These are phyloP conservation scores for Polygonum maritimum DNA, from an alignment of 148 eudicot genomes.

Conservation along the genomic window DNA sequence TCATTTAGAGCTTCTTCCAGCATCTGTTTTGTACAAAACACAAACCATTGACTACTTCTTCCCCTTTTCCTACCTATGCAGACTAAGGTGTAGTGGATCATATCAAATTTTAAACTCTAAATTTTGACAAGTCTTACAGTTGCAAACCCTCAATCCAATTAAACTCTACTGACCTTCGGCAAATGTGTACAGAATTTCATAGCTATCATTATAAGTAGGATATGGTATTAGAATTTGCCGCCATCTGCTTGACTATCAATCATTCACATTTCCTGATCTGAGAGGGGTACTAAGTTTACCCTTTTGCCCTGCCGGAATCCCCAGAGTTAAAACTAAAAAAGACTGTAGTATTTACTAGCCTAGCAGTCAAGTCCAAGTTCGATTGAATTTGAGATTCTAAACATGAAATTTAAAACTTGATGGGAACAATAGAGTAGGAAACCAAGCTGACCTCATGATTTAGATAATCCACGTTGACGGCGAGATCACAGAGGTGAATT, in stretches of 20 bases:
- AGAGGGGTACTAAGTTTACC: not conserved
- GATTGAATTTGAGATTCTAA: not conserved
- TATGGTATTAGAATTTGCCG: not conserved
- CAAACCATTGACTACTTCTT: not conserved
- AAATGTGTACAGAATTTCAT: not conserved
- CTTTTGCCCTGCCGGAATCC: not conserved
- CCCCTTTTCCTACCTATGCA: not conserved
- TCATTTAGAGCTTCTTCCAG: not conserved
- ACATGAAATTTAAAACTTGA: not conserved
- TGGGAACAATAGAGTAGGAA: not conserved
- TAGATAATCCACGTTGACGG: slow-evolving; percentile 70
- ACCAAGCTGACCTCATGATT: slow-evolving; percentile 52
- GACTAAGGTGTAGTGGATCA: not conserved
- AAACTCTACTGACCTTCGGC: not conserved
- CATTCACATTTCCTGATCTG: not conserved
- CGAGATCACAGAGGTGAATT: slow-evolving; percentile 68
- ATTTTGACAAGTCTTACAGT: not conserved
- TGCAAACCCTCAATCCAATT: not conserved
- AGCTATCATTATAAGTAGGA: not conserved
- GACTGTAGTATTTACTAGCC: not conserved
- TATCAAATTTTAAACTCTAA: not conserved
- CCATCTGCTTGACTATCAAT: not conserved
- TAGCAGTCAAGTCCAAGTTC: not conserved
- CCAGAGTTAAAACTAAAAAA: not conserved
- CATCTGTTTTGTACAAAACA: not conserved